Evolutionary conservation across 1,284 basidiomycete species (phyloP).

Genomic region (Heterobasidion parviporum): DNA sequence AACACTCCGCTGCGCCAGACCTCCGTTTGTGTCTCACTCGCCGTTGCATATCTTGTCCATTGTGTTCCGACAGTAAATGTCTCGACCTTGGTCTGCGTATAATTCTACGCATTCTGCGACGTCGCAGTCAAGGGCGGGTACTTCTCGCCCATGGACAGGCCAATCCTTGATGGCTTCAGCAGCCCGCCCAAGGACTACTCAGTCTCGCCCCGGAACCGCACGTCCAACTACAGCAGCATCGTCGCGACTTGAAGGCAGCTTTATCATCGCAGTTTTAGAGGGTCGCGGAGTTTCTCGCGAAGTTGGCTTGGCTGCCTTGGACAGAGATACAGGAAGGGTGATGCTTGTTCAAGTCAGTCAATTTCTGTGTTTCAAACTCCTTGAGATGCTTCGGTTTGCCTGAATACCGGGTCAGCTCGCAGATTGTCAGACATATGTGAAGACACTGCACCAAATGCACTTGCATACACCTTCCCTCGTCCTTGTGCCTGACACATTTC

Average conservation of each 20-base stretch:
- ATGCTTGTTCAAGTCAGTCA: conserved; percentile 56
- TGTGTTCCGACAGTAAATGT: neutral
- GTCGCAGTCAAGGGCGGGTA: neutral
- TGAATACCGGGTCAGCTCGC: conserved; percentile 42
- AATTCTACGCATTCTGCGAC: neutral
- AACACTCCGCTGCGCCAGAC: too few relatives aligned
- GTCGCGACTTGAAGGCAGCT: conserved; percentile 45
- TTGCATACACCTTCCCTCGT: conserved; percentile 66
- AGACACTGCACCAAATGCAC: conserved; percentile 81
- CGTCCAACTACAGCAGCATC: conserved; percentile 59
- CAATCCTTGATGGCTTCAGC: conserved; percentile 30
- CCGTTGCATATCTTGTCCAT: too few relatives aligned
- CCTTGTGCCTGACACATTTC: conserved; percentile 73
- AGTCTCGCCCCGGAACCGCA: conserved; percentile 21
- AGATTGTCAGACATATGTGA: conserved; percentile 80
- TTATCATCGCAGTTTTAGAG: conserved; percentile 63
- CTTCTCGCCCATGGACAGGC: conserved; percentile 18
- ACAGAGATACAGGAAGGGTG: conserved; percentile 71
- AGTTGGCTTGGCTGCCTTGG: conserved; percentile 80
- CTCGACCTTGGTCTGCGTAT: neutral
- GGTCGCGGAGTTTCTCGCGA: conserved; percentile 72
- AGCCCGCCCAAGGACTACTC: conserved; percentile 18
- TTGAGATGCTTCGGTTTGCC: neutral
- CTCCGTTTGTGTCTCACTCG: too few relatives aligned
- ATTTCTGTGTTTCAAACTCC: neutral